Conservation (phyloP, 2,329 filamentous ascomycete genomes). For the Penicillium italicum region DNA sequence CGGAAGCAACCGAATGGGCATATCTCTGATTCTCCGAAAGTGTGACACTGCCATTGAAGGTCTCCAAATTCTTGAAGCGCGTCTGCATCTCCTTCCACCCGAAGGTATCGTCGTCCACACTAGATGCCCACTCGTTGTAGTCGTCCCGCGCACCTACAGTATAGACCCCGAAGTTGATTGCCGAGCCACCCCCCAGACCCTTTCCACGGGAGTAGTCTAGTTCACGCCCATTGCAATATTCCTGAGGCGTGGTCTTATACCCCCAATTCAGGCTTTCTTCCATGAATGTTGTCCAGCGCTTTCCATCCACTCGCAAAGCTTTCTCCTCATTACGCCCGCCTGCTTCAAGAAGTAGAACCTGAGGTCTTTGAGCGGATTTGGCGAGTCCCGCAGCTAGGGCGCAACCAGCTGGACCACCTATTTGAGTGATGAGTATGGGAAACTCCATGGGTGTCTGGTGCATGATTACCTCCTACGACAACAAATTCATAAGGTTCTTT, state of each 20-base stretch:
- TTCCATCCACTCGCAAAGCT: constrained; percentile 49
- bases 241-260: constrained; percentile 51
- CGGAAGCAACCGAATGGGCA: constrained; percentile 41
- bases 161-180: constrained; percentile 56
- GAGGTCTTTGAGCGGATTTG: constrained; percentile 46
- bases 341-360: constrained; percentile 60
- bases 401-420: constrained; percentile 60
- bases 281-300: constrained; percentile 54
- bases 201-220: constrained; percentile 52
- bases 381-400: constrained; percentile 54
- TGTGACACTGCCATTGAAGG: constrained; percentile 46
- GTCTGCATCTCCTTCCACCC: constrained; percentile 53
- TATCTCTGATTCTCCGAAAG: constrained; percentile 45
- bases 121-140: constrained; percentile 58
- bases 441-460: neutral
- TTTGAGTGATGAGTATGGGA: neutral
- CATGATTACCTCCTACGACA: constrained; percentile 18
- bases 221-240: constrained; percentile 43
- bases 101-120: constrained; percentile 55
- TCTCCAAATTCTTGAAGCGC: constrained; percentile 54
- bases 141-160: constrained; percentile 57
- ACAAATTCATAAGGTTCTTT: constrained; percentile 15
- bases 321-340: constrained; percentile 51
- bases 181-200: constrained; percentile 51
- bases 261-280: constrained; percentile 51